phyloP scores from a whole-genome alignment of 1,139 yeast genomes.

The Geotrichum citri-aurantii region DNA sequence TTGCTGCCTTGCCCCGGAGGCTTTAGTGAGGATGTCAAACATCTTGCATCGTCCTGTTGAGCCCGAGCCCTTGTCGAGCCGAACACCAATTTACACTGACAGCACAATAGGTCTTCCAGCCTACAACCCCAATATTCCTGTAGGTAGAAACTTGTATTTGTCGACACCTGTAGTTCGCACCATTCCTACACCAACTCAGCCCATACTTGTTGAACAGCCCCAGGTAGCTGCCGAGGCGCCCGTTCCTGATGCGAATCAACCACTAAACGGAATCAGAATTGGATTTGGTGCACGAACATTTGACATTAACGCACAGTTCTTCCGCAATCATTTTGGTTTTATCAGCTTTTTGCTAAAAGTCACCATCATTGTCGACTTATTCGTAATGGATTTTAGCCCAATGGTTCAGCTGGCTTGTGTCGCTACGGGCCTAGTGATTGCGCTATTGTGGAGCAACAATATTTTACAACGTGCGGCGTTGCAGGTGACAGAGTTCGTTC shows the following conservation, averaged over 20 bases:
- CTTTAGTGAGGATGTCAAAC: neutral
- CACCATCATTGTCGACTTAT: conserved; percentile 6
- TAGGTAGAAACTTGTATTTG: neutral
- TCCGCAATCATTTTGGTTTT: conserved; percentile 4
- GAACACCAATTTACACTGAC: conserved; percentile 10
- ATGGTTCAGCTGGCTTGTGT: conserved; percentile 5
- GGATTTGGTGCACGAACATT: conserved; percentile 5
- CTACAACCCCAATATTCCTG: neutral
- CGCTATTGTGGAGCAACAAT: conserved; percentile 6
- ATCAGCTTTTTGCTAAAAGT: conserved; percentile 6
- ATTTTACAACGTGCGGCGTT: neutral
- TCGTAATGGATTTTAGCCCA: conserved; percentile 8
- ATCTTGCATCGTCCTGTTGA: conserved; percentile 1
- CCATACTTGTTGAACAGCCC: conserved; percentile 1
- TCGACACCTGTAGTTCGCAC: neutral
- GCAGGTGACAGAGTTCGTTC: neutral
- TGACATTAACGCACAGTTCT: neutral
- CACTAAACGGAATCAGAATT: conserved; percentile 4
- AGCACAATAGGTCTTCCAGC: neutral
- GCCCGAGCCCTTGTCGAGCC: conserved; percentile 12
- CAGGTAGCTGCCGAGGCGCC: neutral
- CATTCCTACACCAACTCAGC: neutral
- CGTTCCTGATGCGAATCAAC: neutral
- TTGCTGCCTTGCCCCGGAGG: conserved; percentile 17
- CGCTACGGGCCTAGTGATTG: neutral